phyloP scores from a whole-genome alignment of 148 eudicot species.

The Tetragonia tetragonoides region DNA sequence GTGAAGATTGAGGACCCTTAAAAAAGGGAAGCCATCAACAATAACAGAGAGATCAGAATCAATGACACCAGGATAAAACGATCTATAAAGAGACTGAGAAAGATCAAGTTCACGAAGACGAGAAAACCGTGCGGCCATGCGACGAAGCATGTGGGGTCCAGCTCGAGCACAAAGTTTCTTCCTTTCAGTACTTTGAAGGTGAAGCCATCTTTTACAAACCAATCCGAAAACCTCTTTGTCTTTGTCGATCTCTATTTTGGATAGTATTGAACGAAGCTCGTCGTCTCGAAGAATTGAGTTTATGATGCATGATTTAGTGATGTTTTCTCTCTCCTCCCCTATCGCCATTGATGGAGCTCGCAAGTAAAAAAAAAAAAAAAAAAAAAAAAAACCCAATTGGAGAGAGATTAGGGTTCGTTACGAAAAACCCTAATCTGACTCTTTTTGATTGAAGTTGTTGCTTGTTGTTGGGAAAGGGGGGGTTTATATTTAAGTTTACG shows the following conservation, averaged over 20 bases:
- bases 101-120: conserved; percentile 61
- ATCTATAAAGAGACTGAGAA: conserved; percentile 66
- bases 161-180: conserved; percentile 76
- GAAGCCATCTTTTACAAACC: conserved; percentile 88
- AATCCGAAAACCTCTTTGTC: conserved; percentile 80
- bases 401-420: background rate
- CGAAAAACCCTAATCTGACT: conserved; percentile 17
- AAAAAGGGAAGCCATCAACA: conserved; percentile 53
- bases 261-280: conserved; percentile 59
- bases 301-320: conserved; percentile 18
- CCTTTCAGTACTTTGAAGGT: conserved; percentile 75
- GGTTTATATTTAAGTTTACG: background rate
- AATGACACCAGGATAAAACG: conserved; percentile 82
- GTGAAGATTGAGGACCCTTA: conserved; percentile 49
- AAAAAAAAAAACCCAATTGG: too few species aligned
- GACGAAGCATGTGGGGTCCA: conserved; percentile 84
- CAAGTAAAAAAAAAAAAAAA: too few species aligned
- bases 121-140: conserved; percentile 66
- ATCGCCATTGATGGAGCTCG: conserved; percentile 13
- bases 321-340: too few species aligned
- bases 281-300: conserved; percentile 71
- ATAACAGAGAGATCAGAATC: conserved; percentile 78
- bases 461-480: background rate
- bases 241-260: conserved; percentile 45
- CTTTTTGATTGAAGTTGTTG: background rate